Conservation (phyloP, 495 filamentous ascomycete genomes). For the Penicillium tannophilum region DNA sequence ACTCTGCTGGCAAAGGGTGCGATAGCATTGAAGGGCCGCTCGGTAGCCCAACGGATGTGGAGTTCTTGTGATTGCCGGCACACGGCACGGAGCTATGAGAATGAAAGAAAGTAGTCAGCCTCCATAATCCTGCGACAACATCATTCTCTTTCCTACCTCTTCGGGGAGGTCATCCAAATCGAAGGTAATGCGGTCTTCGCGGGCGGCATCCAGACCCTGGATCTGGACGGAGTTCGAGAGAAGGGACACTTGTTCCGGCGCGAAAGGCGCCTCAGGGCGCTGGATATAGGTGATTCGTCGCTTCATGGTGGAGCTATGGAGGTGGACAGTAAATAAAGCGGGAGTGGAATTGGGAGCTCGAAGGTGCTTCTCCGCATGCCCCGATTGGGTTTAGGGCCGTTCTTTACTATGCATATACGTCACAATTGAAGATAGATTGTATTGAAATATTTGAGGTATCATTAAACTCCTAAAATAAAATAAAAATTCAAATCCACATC, state of each 20-base stretch:
- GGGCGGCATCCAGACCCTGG: slow-evolving; percentile 58
- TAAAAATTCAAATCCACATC: not conserved
- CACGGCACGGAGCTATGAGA: slow-evolving; percentile 55
- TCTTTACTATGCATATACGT: not conserved
- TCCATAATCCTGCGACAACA: not conserved
- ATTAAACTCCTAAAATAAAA: not conserved
- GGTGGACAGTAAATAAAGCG: not conserved
- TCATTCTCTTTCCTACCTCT: slow-evolving; percentile 50
- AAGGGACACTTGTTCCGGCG: slow-evolving; percentile 60
- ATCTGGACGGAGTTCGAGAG: slow-evolving; percentile 51
- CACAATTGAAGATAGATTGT: not conserved
- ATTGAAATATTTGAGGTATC: not conserved
- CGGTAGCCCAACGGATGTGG: slow-evolving; percentile 77
- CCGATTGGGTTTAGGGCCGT: slow-evolving; percentile 23
- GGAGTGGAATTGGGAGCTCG: not conserved
- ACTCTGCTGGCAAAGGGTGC: slow-evolving; percentile 74
- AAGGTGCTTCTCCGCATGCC: slow-evolving; percentile 30
- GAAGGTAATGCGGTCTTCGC: slow-evolving; percentile 81
- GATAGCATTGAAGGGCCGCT: slow-evolving; percentile 54
- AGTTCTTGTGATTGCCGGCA: slow-evolving; percentile 71
- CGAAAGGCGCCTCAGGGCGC: slow-evolving; percentile 58
- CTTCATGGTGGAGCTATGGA: slow-evolving; percentile 59
- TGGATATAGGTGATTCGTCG: slow-evolving; percentile 84
- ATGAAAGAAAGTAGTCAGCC: slow-evolving; percentile 2
- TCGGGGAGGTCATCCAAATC: slow-evolving; percentile 70